Evolutionary conservation across 106 monocot genomes (phyloP).

Genomic region (Dendrobium chrysotoxum): DNA sequence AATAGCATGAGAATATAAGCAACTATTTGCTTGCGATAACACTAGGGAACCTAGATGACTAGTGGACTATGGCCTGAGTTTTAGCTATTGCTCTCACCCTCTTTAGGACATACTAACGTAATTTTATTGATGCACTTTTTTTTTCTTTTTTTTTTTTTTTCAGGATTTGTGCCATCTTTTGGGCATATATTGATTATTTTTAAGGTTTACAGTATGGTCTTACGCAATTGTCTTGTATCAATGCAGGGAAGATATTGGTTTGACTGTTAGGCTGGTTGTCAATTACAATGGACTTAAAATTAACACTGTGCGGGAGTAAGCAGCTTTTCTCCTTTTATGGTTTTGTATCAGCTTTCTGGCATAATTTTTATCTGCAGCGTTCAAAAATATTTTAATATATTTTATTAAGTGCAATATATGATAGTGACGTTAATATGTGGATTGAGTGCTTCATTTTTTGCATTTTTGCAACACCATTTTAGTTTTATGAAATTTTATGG

Average conservation of each 20-base stretch:
- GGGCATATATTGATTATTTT: background rate
- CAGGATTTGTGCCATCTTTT: background rate
- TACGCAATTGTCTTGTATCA: background rate
- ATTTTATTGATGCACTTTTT: background rate
- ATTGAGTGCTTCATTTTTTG: background rate
- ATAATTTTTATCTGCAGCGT: background rate
- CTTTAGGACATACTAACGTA: background rate
- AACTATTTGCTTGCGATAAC: background rate
- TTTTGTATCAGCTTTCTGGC: background rate
- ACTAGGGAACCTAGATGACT: background rate
- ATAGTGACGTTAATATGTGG: background rate
- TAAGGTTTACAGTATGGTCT: background rate
- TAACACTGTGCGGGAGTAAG: slow-evolving; percentile 67
- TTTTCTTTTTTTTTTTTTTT: background rate
- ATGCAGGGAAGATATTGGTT: slow-evolving; percentile 89
- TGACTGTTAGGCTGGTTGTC: slow-evolving; percentile 92
- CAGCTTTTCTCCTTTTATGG: background rate
- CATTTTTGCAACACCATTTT: background rate
- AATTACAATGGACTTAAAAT: slow-evolving; percentile 90
- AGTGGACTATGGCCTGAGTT: background rate
- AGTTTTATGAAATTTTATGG: background rate
- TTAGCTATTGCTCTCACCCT: background rate
- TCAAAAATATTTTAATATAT: background rate
- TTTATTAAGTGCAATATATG: background rate
- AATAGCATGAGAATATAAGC: background rate